These are phyloP conservation scores for Escallonia herrerae DNA, from an alignment of 129 eudicot species.

Conservation along the genomic window DNA sequence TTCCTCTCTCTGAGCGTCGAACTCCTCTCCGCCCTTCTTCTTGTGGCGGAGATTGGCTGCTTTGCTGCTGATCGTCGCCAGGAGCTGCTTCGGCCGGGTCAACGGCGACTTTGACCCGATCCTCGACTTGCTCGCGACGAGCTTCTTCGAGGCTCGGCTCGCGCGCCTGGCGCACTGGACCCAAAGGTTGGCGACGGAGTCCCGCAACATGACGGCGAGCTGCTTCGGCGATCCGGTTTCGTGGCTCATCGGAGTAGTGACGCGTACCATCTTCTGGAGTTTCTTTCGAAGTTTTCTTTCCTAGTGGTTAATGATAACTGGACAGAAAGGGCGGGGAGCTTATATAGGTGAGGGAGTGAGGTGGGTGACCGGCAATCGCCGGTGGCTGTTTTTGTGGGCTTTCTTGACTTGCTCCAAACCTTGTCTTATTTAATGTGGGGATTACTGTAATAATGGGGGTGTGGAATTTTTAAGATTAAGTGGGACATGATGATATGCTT, in stretches of 20 bases:
- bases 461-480: too few relatives aligned
- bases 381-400: constrained; percentile 4
- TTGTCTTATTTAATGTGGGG: too few relatives aligned
- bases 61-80: constrained; percentile 14
- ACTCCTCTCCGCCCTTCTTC: not conserved
- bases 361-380: constrained; percentile 15
- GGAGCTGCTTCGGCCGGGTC: not conserved
- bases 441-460: too few relatives aligned
- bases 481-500: too few relatives aligned
- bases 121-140: not conserved
- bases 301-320: not conserved
- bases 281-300: not conserved
- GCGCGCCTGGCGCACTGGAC: constrained; percentile 15
- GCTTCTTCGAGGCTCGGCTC: constrained; percentile 17
- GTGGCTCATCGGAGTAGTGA: not conserved
- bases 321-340: not conserved
- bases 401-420: constrained; percentile 5
- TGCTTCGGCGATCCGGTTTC: not conserved
- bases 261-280: not conserved
- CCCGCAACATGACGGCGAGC: constrained; percentile 2
- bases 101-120: not conserved
- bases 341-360: constrained; percentile 5
- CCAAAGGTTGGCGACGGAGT: constrained; percentile 14
- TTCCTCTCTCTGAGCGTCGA: not conserved
- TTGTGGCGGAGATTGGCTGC: constrained; percentile 3